Evolutionary conservation across 257 asterid genomes (phyloP), one percentile per base, ranked within the genome.

Genomic region (Capsicum chinense): DNA sequence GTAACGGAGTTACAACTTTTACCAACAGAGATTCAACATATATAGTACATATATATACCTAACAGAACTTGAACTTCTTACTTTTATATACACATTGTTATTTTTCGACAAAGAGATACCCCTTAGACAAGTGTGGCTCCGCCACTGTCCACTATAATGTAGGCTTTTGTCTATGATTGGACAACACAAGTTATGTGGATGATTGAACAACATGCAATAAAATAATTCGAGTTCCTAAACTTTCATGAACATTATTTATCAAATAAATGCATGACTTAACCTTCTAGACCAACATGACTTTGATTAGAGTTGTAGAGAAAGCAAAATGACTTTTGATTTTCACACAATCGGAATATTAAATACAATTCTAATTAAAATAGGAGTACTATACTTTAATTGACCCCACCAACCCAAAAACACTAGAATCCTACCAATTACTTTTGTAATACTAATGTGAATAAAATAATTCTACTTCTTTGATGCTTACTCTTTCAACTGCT

Each of bases 401-500:
- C 50, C 14, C 64, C 7, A 54, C 81, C 64, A 50, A 74, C 81
- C 21, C 44, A 50, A 3, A 71, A 33, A 7, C 2, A 35, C 50
- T 12, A 66, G 39, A 66, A 66, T 66, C 73, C n/a, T 33, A 66
- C 44, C 7, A 68, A 69, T 16, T 42, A 9, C 3, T 9, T 70
- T 3, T 16, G 44, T 39, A 3, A 39, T 39, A 39, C 4, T 39
- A 39, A 39, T 39, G 5, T 66, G 50, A 78, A 78, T 78, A 78
- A 78, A 54, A 54, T 76, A 76, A 52, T 76, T 76, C 4, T 6
- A 26, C 47, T 76, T 26, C 5, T 52, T n/a, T 14, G 3, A 54
- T 50, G 21, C 33, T 74, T 21, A 74, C 81, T 74, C 81, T 12
- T 74, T 74, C 62, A 74, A 74, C 62, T 50, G 44, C 81, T 74